Conservation (phyloP, 805 yeast genomes). For the Candida dajiaensis region DNA sequence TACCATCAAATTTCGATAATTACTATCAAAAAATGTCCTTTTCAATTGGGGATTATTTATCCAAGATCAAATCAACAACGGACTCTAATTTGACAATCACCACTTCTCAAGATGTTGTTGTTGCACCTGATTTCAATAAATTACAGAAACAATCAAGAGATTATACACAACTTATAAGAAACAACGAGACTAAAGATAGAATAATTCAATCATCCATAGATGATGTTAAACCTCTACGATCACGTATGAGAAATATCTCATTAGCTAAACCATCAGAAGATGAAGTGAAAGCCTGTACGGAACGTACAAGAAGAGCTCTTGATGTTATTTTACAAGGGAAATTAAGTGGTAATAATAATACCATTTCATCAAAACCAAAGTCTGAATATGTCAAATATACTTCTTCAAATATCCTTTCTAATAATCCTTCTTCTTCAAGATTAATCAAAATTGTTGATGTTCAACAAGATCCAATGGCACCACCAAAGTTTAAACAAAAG, state of each 20-base stretch:
- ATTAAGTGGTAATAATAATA: slow-evolving; percentile 24
- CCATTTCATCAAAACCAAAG: slow-evolving; percentile 24
- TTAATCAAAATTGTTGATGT: slow-evolving; percentile 61
- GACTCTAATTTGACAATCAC: slow-evolving; percentile 5
- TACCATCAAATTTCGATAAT: too few relatives aligned
- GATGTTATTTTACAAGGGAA: slow-evolving; percentile 41
- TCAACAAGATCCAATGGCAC: slow-evolving; percentile 80
- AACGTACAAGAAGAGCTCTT: slow-evolving; percentile 52
- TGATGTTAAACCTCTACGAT: slow-evolving; percentile 59
- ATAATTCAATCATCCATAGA: slow-evolving; percentile 40
- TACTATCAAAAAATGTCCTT: background rate
- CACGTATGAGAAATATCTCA: slow-evolving; percentile 30
- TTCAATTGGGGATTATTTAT: slow-evolving; percentile 16
- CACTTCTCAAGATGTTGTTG: background rate
- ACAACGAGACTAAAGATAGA: slow-evolving; percentile 14
- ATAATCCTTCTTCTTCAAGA: slow-evolving; percentile 30
- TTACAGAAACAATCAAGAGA: slow-evolving; percentile 7
- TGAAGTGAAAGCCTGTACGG: slow-evolving; percentile 40
- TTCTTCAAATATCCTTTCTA: slow-evolving; percentile 32
- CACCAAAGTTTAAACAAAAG: slow-evolving; percentile 63
- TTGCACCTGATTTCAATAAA: slow-evolving; percentile 3
- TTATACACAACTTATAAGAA: slow-evolving; percentile 18
- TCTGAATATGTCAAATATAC: slow-evolving; percentile 42
- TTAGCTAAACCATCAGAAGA: slow-evolving; percentile 42
- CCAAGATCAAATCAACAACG: slow-evolving; percentile 9